Evolutionary conservation across 2,329 filamentous ascomycete genomes (phyloP).

Genomic region (Xylariaceae sp.): DNA sequence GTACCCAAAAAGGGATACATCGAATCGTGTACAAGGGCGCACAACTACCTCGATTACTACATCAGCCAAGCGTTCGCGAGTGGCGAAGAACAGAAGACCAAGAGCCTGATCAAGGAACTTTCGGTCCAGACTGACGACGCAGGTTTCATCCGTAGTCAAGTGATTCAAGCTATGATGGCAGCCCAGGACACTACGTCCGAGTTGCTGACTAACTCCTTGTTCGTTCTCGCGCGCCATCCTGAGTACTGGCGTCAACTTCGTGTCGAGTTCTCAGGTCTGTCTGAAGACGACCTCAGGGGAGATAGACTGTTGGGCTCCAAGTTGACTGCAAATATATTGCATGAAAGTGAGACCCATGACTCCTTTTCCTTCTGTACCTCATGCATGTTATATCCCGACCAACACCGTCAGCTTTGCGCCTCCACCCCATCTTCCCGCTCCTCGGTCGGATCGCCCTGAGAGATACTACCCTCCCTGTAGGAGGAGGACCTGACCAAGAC

Average conservation of each 20-base stretch:
- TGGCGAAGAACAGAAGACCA: background rate
- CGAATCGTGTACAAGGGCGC: slow-evolving; percentile 1
- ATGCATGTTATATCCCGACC: slow-evolving; percentile 3
- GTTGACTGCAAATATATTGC: slow-evolving; percentile 7
- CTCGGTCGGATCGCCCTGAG: slow-evolving; percentile 5
- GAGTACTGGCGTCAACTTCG: slow-evolving; percentile 11
- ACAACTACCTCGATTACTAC: slow-evolving; percentile 11
- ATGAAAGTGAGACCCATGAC: slow-evolving; percentile 14
- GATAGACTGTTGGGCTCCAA: slow-evolving; percentile 3
- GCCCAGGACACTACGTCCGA: slow-evolving; percentile 16
- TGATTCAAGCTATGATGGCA: slow-evolving; percentile 16
- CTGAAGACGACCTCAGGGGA: background rate
- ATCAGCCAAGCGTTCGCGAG: slow-evolving; percentile 1
- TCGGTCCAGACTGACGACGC: slow-evolving; percentile 5
- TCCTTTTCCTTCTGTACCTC: too few relatives aligned
- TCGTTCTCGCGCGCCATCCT: slow-evolving; percentile 10
- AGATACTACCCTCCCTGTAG: slow-evolving; percentile 11
- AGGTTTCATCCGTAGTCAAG: slow-evolving; percentile 10
- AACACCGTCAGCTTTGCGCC: slow-evolving; percentile 8
- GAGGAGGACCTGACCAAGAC: slow-evolving; percentile 5
- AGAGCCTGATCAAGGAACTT: slow-evolving; percentile 7
- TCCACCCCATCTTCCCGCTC: slow-evolving; percentile 13
- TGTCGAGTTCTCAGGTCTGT: slow-evolving; percentile 7
- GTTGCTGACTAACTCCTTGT: slow-evolving; percentile 10
- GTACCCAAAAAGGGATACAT: slow-evolving; percentile 8